Conservation (phyloP, 495 filamentous ascomycete genomes). For the Letharia lupina region DNA sequence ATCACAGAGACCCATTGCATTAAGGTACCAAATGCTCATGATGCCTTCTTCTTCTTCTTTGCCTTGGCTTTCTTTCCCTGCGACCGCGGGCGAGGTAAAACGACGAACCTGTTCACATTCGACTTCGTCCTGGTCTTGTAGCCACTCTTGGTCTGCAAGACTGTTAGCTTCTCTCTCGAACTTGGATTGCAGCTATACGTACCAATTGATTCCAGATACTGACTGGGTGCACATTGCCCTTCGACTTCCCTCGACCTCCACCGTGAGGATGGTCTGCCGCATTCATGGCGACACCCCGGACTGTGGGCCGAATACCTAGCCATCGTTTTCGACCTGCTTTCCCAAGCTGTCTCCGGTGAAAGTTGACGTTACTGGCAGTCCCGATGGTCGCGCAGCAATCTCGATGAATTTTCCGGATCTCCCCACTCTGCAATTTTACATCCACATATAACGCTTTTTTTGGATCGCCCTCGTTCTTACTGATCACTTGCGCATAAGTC, state of each 20-base stretch:
- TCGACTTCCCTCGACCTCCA: conserved; percentile 96
- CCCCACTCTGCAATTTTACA: conserved; percentile 82
- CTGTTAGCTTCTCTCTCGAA: conserved; percentile 28
- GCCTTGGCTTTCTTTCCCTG: conserved; percentile 52
- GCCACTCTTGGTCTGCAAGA: conserved; percentile 74
- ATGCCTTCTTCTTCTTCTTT: conserved; percentile 19
- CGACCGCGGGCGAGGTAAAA: conserved; percentile 64
- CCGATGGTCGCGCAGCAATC: conserved; percentile 93
- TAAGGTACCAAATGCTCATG: background rate
- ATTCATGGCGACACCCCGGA: conserved; percentile 97
- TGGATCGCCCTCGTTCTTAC: conserved; percentile 50
- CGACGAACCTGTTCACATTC: conserved; percentile 76
- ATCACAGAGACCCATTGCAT: background rate
- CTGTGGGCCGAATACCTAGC: conserved; percentile 88
- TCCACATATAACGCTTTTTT: conserved; percentile 48
- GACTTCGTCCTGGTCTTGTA: conserved; percentile 82
- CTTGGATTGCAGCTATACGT: conserved; percentile 35
- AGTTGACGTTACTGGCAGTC: conserved; percentile 84
- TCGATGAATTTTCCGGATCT: conserved; percentile 76
- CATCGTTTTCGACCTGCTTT: conserved; percentile 90
- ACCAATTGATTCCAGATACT: conserved; percentile 95
- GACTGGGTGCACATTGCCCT: conserved; percentile 90
- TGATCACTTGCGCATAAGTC: conserved; percentile 77
- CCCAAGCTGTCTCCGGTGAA: conserved; percentile 80
- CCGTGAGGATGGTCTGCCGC: conserved; percentile 94